Conservation (phyloP, 495 filamentous ascomycete genomes). For the Penicillium ucsense region DNA sequence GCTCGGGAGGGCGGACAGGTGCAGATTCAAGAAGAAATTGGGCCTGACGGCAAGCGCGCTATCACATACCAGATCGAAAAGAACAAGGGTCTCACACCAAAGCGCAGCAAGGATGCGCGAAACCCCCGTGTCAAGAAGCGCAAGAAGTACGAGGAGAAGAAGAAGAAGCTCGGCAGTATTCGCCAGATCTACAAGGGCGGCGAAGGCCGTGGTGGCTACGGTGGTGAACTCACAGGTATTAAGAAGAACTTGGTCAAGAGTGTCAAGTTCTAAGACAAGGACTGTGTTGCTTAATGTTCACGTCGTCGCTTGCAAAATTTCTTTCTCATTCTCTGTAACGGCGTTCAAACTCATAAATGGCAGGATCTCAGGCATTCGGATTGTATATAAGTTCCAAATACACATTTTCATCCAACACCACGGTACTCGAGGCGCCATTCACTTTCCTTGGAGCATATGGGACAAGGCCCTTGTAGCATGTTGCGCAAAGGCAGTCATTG, state of each 20-base stretch:
- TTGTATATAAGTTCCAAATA: constrained; percentile 15
- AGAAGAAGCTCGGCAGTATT: constrained; percentile 84
- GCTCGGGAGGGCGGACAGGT: constrained; percentile 49
- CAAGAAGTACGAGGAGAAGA: constrained; percentile 83
- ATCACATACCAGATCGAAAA: constrained; percentile 90
- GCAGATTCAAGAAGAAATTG: constrained; percentile 45
- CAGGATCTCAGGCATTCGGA: constrained; percentile 20
- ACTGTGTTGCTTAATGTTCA: constrained; percentile 5
- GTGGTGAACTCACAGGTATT: constrained; percentile 89
- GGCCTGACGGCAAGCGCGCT: constrained; percentile 72
- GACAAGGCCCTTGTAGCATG: too few species aligned
- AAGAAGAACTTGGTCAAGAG: constrained; percentile 89
- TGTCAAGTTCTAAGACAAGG: constrained; percentile 60
- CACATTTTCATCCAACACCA: neutral
- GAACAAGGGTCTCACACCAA: constrained; percentile 88
- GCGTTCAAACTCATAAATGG: constrained; percentile 21
- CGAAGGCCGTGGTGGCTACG: constrained; percentile 78
- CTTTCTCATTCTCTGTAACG: constrained; percentile 9
- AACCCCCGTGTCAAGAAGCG: constrained; percentile 98
- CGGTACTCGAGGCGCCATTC: neutral
- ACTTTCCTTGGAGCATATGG: neutral
- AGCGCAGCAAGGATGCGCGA: constrained; percentile 81
- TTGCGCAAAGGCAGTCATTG: too few species aligned
- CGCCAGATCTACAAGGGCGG: constrained; percentile 81
- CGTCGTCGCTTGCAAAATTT: constrained; percentile 16